Evolutionary conservation across 2,329 filamentous ascomycete genomes (phyloP).

Genomic region (Pestalotiopsis sp.): DNA sequence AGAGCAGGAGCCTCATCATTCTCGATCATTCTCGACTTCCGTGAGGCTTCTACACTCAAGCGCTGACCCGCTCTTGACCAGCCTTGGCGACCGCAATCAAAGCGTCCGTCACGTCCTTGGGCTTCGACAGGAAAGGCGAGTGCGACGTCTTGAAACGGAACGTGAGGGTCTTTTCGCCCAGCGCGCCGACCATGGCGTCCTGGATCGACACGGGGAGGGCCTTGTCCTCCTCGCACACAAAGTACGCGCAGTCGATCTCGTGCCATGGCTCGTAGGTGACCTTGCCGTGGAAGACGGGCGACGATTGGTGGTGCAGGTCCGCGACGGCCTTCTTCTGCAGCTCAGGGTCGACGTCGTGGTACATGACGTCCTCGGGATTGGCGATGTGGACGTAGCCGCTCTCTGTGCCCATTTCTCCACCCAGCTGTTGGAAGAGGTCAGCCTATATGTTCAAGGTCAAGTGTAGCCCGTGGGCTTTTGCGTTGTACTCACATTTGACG

Average conservation of each 20-base stretch:
- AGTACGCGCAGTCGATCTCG: constrained; percentile 22
- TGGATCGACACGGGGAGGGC: constrained; percentile 18
- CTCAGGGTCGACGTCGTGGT: constrained; percentile 21
- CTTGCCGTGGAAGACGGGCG: constrained; percentile 19
- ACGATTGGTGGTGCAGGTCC: constrained; percentile 21
- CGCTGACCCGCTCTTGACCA: background rate
- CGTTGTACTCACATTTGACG: background rate
- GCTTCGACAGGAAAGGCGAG: constrained; percentile 22
- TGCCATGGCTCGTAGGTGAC: constrained; percentile 25
- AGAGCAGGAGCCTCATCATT: too few species aligned
- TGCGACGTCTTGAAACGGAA: constrained; percentile 17
- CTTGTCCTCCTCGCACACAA: constrained; percentile 22
- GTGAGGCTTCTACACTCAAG: background rate
- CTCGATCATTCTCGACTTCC: too few species aligned
- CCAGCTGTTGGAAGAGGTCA: background rate
- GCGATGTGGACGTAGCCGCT: constrained; percentile 17
- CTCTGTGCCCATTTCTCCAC: background rate
- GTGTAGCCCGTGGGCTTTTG: background rate
- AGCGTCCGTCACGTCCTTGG: constrained; percentile 10
- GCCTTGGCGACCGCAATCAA: background rate
- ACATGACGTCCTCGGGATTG: constrained; percentile 20
- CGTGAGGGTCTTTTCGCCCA: constrained; percentile 16
- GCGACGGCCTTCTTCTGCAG: constrained; percentile 16
- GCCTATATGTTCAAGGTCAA: background rate
- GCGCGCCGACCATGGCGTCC: constrained; percentile 15